Evolutionary conservation across 2,329 filamentous ascomycete genomes (phyloP).

Genomic region (Neofusicoccum umdonicola): DNA sequence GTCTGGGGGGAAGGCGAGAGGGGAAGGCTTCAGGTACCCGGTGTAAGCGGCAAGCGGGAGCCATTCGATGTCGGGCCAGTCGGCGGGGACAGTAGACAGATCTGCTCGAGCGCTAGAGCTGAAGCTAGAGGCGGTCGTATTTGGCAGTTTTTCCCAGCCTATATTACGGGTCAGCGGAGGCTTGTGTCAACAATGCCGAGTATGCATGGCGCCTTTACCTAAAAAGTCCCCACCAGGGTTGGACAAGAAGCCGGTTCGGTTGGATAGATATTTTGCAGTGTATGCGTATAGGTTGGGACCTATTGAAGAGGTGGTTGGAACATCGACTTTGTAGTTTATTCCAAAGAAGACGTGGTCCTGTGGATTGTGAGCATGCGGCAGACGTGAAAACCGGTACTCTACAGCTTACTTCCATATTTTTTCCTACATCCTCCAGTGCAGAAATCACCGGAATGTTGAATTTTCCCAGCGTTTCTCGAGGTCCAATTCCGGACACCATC

Average conservation of each 20-base stretch:
- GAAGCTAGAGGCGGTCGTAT: background rate
- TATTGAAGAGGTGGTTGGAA: background rate
- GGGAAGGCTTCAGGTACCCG: slow-evolving; percentile 16
- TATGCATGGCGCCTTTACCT: background rate
- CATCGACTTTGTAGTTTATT: slow-evolving; percentile 21
- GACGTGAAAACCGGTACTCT: slow-evolving; percentile 9
- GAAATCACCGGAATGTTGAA: slow-evolving; percentile 25
- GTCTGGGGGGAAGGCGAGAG: background rate
- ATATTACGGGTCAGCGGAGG: too few relatives aligned
- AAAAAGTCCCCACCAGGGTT: background rate
- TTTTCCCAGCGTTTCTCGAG: slow-evolving; percentile 19
- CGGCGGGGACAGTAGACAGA: slow-evolving; percentile 9
- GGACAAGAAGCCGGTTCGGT: background rate
- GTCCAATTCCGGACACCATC: too few relatives aligned
- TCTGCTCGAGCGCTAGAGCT: background rate
- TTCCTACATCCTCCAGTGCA: too few relatives aligned
- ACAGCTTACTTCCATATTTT: too few relatives aligned
- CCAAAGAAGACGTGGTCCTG: slow-evolving; percentile 24
- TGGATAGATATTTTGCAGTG: background rate
- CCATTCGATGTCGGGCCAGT: slow-evolving; percentile 27
- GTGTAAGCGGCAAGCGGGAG: slow-evolving; percentile 23
- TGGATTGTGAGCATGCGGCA: slow-evolving; percentile 25
- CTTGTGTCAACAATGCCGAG: too few relatives aligned
- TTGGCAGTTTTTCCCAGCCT: background rate
- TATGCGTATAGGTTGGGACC: background rate